Conservation (phyloP, 2,329 filamentous ascomycete species). For the Cordyceps javanica region DNA sequence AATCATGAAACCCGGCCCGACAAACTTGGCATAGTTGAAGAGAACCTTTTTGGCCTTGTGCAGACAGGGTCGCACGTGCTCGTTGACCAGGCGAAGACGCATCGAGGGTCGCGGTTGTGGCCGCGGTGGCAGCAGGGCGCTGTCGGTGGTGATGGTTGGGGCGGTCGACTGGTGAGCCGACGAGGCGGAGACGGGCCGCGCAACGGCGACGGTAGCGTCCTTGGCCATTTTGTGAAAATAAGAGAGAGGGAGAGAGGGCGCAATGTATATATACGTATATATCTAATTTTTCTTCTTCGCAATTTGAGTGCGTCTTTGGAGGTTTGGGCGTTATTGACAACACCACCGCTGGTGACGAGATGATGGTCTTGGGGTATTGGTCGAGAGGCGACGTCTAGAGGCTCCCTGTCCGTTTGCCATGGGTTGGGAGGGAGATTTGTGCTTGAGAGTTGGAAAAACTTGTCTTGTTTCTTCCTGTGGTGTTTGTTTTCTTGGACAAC, state of each 20-base stretch:
- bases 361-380: neutral
- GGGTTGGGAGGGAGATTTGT: neutral
- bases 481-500: neutral
- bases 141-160: neutral
- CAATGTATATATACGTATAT: too few relatives aligned
- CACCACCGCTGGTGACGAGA: neutral
- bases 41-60: neutral
- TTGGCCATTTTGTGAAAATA: conserved; percentile 3
- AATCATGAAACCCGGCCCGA: conserved; percentile 63
- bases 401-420: neutral
- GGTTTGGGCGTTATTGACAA: neutral
- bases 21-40: conserved; percentile 27
- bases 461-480: neutral
- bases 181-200: neutral
- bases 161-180: neutral
- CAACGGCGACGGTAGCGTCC: neutral
- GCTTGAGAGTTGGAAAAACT: neutral
- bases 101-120: neutral
- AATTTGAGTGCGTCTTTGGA: neutral
- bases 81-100: neutral
- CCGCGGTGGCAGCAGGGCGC: neutral
- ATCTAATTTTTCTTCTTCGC: neutral
- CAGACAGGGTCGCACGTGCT: conserved; percentile 2
- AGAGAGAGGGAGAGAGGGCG: too few relatives aligned
- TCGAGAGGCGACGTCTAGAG: neutral